Percentiles rank a stretch among this genome's conserved stretches.
Conservation (phyloP, 2,329 filamentous ascomycete genomes). For the Alternaria incomplexa region DNA sequence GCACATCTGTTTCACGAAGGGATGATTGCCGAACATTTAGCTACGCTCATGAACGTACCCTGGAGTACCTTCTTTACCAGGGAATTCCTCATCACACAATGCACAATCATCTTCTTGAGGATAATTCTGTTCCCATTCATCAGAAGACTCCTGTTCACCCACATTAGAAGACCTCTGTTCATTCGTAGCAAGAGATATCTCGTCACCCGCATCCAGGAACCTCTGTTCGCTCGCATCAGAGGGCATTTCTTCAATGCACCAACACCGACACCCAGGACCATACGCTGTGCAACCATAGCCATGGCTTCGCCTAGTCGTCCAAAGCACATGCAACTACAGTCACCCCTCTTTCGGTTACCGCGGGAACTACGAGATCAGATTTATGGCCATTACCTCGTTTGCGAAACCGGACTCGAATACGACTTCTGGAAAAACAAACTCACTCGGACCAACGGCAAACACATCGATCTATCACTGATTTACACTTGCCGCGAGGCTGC, state of each 20-base stretch:
- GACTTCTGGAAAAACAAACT: neutral
- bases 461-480: neutral
- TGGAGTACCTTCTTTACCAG: too few relatives aligned
- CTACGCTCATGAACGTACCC: too few relatives aligned
- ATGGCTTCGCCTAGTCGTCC: neutral
- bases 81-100: too few relatives aligned
- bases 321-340: neutral
- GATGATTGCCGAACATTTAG: too few relatives aligned
- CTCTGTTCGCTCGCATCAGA: too few relatives aligned
- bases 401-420: rapidly evolving
- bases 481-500: neutral
- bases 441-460: neutral
- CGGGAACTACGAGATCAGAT: neutral
- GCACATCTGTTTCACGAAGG: too few relatives aligned
- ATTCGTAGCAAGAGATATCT: too few relatives aligned
- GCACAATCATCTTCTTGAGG: too few relatives aligned
- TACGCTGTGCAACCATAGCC: neutral
- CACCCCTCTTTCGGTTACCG: neutral
- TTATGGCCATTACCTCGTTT: rapidly evolving
- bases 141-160: too few relatives aligned
- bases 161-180: too few relatives aligned
- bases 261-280: rapidly evolving
- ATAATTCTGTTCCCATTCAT: too few relatives aligned
- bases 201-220: too few relatives aligned
- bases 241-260: neutral